These are phyloP conservation scores for Climacium dendroides DNA, from an alignment of 225 moss, liverwort and hornwort species.

Conservation along the genomic window DNA sequence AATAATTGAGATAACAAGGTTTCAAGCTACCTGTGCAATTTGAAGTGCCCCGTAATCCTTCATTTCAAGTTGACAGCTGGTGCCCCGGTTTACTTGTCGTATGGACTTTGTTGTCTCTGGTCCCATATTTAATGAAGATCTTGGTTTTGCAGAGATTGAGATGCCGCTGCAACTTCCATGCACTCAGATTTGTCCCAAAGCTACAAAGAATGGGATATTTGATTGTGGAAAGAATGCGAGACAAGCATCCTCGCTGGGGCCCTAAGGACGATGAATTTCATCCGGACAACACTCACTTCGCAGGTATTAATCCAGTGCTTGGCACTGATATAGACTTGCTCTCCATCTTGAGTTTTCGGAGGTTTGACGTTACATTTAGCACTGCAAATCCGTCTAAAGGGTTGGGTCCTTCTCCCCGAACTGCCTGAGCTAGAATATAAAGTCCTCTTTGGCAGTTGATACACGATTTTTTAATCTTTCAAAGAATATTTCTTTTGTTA, in stretches of 20 bases:
- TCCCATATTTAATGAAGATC: not conserved
- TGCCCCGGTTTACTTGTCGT: not conserved
- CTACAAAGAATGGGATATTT: slow-evolving; percentile 39
- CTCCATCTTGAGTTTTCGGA: slow-evolving; percentile 19
- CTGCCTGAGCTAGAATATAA: not conserved
- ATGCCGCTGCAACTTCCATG: slow-evolving; percentile 96
- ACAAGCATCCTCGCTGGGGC: slow-evolving; percentile 68
- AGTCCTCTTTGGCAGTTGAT: not conserved
- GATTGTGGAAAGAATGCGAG: slow-evolving; percentile 65
- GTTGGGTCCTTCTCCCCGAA: not conserved
- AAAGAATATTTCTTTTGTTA: too few relatives aligned
- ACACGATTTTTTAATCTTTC: not conserved
- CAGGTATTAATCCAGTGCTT: slow-evolving; percentile 1
- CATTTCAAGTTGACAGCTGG: not conserved
- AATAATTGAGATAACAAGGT: not conserved
- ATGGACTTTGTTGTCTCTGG: not conserved
- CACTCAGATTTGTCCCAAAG: slow-evolving; percentile 55
- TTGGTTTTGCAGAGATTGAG: slow-evolving; percentile 62
- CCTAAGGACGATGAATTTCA: slow-evolving; percentile 34
- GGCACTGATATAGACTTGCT: not conserved
- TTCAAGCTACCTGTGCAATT: not conserved
- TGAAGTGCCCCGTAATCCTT: not conserved
- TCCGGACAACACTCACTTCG: not conserved
- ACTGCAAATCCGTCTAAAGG: not conserved
- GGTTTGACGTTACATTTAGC: not conserved